phyloP scores from a whole-genome alignment of 148 eudicot genomes.

The Nyssa sinensis region DNA sequence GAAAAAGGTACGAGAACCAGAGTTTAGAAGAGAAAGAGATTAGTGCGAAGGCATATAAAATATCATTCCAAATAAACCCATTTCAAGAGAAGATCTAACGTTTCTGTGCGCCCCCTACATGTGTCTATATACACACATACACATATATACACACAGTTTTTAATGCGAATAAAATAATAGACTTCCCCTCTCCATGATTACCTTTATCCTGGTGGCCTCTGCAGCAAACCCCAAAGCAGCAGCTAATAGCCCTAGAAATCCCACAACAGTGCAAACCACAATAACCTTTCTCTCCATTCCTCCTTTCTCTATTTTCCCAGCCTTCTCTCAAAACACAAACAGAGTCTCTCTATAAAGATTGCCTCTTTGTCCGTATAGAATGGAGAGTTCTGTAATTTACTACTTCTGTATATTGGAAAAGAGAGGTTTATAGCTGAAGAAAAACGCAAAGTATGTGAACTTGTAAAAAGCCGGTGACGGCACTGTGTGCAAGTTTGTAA shows the following conservation, averaged over 20 bases:
- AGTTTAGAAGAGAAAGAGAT: background rate
- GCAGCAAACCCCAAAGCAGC: constrained; percentile 71
- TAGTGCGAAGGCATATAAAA: background rate
- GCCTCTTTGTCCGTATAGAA: too few species aligned
- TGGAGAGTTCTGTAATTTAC: too few species aligned
- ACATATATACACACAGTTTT: background rate
- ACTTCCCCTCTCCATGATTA: background rate
- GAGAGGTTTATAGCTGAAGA: too few species aligned
- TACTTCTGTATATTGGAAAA: too few species aligned
- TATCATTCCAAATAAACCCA: background rate
- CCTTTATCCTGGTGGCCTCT: constrained; percentile 67
- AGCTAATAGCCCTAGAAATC: constrained; percentile 62
- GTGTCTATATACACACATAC: background rate
- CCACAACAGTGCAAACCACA: constrained; percentile 51
- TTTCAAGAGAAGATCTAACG: background rate
- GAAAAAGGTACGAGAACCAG: background rate
- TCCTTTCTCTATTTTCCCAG: background rate
- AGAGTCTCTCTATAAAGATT: constrained; percentile 5
- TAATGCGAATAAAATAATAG: background rate
- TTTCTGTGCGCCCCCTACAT: too few species aligned
- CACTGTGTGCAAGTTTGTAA: too few species aligned
- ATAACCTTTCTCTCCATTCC: constrained; percentile 48
- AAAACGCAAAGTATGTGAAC: too few species aligned
- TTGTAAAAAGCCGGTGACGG: too few species aligned
- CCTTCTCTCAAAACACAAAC: too few species aligned